Evolutionary conservation across 257 asterid species (phyloP).

Genomic region (Eustoma russellianum): DNA sequence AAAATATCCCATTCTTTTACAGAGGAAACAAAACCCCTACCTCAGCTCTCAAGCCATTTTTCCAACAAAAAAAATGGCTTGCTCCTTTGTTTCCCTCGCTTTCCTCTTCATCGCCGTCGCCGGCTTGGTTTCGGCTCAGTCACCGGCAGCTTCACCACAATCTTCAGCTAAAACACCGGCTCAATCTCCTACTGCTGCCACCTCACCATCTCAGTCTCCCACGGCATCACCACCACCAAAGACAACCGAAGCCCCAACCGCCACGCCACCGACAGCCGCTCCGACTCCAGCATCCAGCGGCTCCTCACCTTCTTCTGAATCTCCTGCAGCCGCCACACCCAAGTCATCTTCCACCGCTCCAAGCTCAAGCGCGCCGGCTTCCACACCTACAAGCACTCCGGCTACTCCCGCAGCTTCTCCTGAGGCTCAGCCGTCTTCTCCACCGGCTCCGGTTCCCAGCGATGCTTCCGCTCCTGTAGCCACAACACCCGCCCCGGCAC

Average conservation of each 20-base stretch:
- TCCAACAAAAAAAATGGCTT: constrained; percentile 41
- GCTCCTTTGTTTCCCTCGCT: constrained; percentile 34
- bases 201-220: constrained; percentile 6
- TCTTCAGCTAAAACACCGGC: background rate
- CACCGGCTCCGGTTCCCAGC: constrained; percentile 22
- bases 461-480: constrained; percentile 7
- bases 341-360: too few relatives aligned
- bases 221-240: constrained; percentile 8
- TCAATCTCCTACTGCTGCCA: constrained; percentile 1
- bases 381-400: too few relatives aligned
- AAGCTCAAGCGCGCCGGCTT: background rate
- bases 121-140: constrained; percentile 43
- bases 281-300: constrained; percentile 3
- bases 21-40: too few relatives aligned
- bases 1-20: too few relatives aligned
- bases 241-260: constrained; percentile 5
- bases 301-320: too few relatives aligned
- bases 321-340: too few relatives aligned
- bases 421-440: constrained; percentile 28
- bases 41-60: too few relatives aligned
- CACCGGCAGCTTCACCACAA: constrained; percentile 26
- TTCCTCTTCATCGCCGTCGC: constrained; percentile 33
- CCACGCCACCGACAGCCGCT: constrained; percentile 5
- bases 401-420: constrained; percentile 18
- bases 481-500: constrained; percentile 19